Percentiles rank a stretch among this genome's conserved stretches.
Evolutionary conservation across 2,329 filamentous ascomycete genomes (phyloP).

Genomic region (Nemania sp.): DNA sequence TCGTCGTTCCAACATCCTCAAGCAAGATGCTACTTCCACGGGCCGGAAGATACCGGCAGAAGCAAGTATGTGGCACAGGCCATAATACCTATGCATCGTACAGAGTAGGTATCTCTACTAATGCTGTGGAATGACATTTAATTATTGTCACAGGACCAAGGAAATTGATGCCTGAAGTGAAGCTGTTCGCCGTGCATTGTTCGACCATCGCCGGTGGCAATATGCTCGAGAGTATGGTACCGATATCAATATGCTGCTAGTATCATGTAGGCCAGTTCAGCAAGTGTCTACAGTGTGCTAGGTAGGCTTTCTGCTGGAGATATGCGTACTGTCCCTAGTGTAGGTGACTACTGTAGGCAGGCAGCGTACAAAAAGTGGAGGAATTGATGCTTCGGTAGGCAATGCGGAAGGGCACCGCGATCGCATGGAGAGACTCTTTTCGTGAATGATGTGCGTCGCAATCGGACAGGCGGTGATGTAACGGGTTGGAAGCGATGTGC

Average conservation of each 20-base stretch:
- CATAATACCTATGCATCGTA: too few relatives aligned
- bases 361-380: constrained; percentile 11
- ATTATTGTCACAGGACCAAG: constrained; percentile 21
- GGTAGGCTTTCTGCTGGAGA: background rate
- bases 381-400: background rate
- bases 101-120: too few relatives aligned
- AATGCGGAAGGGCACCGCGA: constrained; percentile 21
- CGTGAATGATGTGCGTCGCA: constrained; percentile 21
- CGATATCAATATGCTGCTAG: constrained; percentile 6
- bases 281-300: background rate
- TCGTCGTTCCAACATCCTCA: constrained; percentile 12
- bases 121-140: constrained; percentile 17
- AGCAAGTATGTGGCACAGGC: constrained; percentile 20
- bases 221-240: constrained; percentile 7
- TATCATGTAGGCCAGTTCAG: too few relatives aligned
- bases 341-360: background rate
- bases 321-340: too few relatives aligned
- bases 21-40: constrained; percentile 16
- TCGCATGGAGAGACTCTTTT: constrained; percentile 7
- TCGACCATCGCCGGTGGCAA: constrained; percentile 16
- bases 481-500: constrained; percentile 25
- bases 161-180: constrained; percentile 22
- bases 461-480: constrained; percentile 27
- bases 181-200: constrained; percentile 14
- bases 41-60: constrained; percentile 16